These are phyloP conservation scores for Bryopsis sp. DNA, from an alignment of 139 green algal genomes.

Conservation along the genomic window DNA sequence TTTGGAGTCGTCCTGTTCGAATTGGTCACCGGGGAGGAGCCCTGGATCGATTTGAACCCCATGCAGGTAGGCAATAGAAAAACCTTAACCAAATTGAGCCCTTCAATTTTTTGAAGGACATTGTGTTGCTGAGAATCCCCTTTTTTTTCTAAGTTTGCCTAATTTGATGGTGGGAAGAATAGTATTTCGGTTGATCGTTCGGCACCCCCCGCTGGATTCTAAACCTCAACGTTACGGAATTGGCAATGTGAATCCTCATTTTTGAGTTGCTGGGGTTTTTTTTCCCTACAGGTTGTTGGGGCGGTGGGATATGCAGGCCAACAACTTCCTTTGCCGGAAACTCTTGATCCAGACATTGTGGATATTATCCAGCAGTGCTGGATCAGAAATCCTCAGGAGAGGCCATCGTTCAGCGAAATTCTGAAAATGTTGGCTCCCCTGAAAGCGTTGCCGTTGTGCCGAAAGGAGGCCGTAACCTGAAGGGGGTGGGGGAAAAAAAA, in stretches of 20 bases:
- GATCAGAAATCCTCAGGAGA: constrained; percentile 28
- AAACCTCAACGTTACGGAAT: too few relatives aligned
- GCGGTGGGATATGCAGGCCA: constrained; percentile 70
- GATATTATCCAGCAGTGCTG: constrained; percentile 61
- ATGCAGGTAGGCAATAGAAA: constrained; percentile 46
- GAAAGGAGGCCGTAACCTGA: too few relatives aligned
- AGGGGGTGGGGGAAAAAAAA: too few relatives aligned
- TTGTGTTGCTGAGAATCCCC: not conserved
- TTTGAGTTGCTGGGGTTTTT: not conserved
- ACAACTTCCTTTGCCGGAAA: constrained; percentile 55
- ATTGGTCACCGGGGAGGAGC: constrained; percentile 68
- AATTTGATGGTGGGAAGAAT: constrained; percentile 5
- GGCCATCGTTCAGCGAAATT: constrained; percentile 48
- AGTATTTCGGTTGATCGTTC: too few relatives aligned
- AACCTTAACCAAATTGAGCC: not conserved
- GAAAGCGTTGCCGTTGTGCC: constrained; percentile 26
- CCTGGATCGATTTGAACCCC: constrained; percentile 72
- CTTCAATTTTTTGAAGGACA: not conserved
- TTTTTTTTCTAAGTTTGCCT: not conserved
- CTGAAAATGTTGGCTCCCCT: constrained; percentile 24
- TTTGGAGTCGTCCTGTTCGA: constrained; percentile 91
- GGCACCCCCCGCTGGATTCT: too few relatives aligned
- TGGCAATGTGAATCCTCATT: not conserved
- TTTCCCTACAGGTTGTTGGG: constrained; percentile 63
- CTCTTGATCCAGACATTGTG: constrained; percentile 42